Evolutionary conservation across 129 eudicot genomes (phyloP), one percentile per base, ranked within the genome.

Genomic region (Lactuca sativa): DNA sequence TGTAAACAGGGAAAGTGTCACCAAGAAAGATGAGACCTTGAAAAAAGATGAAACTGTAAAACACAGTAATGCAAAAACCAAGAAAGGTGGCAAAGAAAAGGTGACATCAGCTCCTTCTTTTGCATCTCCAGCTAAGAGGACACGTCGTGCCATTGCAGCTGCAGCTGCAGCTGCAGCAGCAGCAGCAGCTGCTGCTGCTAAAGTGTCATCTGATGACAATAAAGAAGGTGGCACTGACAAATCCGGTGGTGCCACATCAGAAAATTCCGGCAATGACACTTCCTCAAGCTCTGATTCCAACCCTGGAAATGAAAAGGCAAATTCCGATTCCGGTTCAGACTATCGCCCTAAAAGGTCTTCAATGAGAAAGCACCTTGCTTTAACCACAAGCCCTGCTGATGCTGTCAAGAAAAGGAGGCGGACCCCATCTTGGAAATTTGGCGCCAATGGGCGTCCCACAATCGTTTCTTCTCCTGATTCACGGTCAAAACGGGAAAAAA

Each of bases 361-460:
- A 57, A 16, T 32, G 64, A 53, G 65, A 59, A 56, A 71, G 54
- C 68, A 56, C 57, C 41, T 48, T 21, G 65, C 67, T 75, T 64
- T 5, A 7, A 32, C 47, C 52, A 58, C 74, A 18, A 90, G 86
- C 71, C 97, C 91, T 67, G 90, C 87, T 62, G 86, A 82, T 56
- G 68, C 85, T 49, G 90, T 81, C 3, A 90, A 90, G 80, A 86
- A 90, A 72, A 72, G 95, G 56, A 82, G 86, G 82, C 86, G 82
- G 56, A 84, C 85, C 69, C 90, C 88, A 32, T 73, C 85, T 41
- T 84, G 90, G 95, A 84, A 65, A 64, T 59, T 86, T 31, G 97
- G 90, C 70, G 79, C 85, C 31, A 80, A 82, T 66, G 95, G 88
- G 68, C 75, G 70, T 30, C 83, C 84, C 60, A 82, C 87, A 13